Base-by-base conservation (phyloP, 2,329 filamentous ascomycete genomes). In the Trichothecium roseum region DNA sequence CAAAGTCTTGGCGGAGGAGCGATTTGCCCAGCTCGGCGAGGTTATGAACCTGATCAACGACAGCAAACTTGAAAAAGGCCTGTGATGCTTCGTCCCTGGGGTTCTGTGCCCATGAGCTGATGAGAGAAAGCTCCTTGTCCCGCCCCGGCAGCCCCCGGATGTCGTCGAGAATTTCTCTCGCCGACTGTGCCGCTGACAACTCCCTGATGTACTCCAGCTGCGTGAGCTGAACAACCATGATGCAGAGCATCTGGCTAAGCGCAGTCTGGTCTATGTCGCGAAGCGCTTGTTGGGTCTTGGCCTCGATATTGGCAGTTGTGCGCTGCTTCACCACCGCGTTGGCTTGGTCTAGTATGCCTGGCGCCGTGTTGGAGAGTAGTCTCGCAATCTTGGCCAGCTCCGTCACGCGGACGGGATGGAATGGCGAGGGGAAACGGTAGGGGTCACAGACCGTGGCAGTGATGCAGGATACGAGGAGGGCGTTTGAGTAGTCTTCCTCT, bases 201-300 rank as follows among this genome's bases (percentile, higher is more conserved):
- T 59, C 59, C 63, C 69, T 74, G 6, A 63, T 61, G 6, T 59
- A 52, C 5, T 59, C 59, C 41, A 68, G 62, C 4, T 57, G 64
- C 2, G 56, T 61, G 31, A 64, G 59, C 20, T 59, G 52, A 15
- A 65, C 42, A 10, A 69, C 57, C 45, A 78, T 59, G 27, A 63
- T 54, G 36, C 75, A 54, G 12, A 77, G 48, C 37, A 66, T 65
- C 44, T 77, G 69, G 41, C 66, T 69, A 34, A 74, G 53, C 8
- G 64, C 68, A 3, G 71, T 60, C 41, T 70, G 69, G 38, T 76
- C 72, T 8, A 69, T 61, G 13, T 60, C 56, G 4, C 50, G 48
- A 14, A 74, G 45, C 0, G 48, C 40, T 15, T 60, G 44, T 1
- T 53, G 44, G 12, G 45, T 42, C 34, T 46, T 38, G 30, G 44